These are phyloP conservation scores for Colletotrichum sp. DNA, from an alignment of 2,329 filamentous ascomycete genomes.

Conservation along the genomic window DNA sequence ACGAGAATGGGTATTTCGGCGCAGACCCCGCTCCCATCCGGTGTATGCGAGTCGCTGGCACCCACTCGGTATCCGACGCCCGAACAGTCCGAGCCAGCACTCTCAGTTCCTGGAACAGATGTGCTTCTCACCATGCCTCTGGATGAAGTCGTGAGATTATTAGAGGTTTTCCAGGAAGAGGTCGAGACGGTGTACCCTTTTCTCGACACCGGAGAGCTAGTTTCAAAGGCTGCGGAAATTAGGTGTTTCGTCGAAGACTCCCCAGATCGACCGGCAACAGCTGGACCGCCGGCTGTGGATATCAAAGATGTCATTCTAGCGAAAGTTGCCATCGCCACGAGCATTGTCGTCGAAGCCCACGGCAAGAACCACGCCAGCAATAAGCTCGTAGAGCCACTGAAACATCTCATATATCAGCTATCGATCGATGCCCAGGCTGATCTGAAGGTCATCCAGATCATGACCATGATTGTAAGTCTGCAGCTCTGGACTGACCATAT, in stretches of 20 bases:
- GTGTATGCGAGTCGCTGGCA: constrained; percentile 27
- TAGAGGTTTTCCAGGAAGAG: constrained; percentile 43
- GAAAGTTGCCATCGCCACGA: constrained; percentile 37
- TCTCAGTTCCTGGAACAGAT: neutral
- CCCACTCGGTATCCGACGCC: constrained; percentile 22
- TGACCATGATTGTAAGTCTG: constrained; percentile 31
- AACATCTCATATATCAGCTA: constrained; percentile 18
- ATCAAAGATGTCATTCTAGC: constrained; percentile 34
- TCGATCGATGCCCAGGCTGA: constrained; percentile 31
- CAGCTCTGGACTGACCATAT: rapidly evolving
- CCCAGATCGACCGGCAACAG: neutral
- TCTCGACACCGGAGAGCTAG: constrained; percentile 32
- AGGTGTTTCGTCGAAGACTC: constrained; percentile 25
- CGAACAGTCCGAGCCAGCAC: neutral
- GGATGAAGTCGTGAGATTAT: constrained; percentile 32
- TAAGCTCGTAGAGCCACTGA: constrained; percentile 33
- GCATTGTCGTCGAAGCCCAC: constrained; percentile 34
- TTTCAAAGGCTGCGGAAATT: constrained; percentile 29
- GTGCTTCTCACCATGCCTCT: constrained; percentile 7
- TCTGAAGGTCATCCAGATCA: constrained; percentile 35
- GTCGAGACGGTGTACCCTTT: constrained; percentile 42
- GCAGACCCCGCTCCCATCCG: neutral
- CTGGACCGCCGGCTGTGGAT: neutral
- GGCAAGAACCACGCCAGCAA: constrained; percentile 31
- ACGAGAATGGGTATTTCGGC: constrained; percentile 37